Conservation (phyloP, 208 protist species). For the Trypanosoma congolense region DNA sequence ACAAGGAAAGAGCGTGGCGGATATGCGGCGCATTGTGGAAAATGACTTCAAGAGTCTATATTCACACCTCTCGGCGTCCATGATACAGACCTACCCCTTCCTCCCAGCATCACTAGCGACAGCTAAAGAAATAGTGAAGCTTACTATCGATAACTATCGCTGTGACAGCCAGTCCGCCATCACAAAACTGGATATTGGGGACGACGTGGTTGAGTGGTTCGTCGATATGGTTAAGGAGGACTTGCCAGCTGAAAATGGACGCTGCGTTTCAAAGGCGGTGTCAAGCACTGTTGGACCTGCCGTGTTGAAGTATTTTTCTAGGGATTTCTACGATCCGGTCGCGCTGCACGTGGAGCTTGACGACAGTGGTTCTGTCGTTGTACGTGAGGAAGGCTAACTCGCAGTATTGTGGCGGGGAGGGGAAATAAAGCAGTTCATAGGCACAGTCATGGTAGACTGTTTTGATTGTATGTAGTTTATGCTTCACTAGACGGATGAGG, state of each 20-base stretch:
- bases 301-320: slow-evolving; percentile 7
- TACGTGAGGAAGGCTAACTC: slow-evolving; percentile 1
- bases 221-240: slow-evolving; percentile 22
- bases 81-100: slow-evolving; percentile 61
- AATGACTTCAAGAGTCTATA: slow-evolving; percentile 57
- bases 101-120: slow-evolving; percentile 47
- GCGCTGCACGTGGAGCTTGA: slow-evolving; percentile 15
- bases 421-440: too few relatives aligned
- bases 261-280: slow-evolving; percentile 20
- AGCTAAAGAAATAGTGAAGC: slow-evolving; percentile 39
- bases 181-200: slow-evolving; percentile 7
- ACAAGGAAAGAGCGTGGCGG: slow-evolving; percentile 47
- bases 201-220: slow-evolving; percentile 19
- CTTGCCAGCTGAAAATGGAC: slow-evolving; percentile 24
- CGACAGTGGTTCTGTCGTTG: slow-evolving; percentile 13
- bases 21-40: slow-evolving; percentile 59
- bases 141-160: slow-evolving; percentile 31
- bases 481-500: background rate
- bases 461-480: too few relatives aligned
- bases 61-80: slow-evolving; percentile 33
- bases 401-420: too few relatives aligned
- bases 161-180: slow-evolving; percentile 21
- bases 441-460: too few relatives aligned
- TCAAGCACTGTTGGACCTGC: slow-evolving; percentile 6
- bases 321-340: background rate